Evolutionary conservation across 75 land plant species (phyloP), one percentile per base, ranked within the genome.

Genomic region (Larix kaempferi): DNA sequence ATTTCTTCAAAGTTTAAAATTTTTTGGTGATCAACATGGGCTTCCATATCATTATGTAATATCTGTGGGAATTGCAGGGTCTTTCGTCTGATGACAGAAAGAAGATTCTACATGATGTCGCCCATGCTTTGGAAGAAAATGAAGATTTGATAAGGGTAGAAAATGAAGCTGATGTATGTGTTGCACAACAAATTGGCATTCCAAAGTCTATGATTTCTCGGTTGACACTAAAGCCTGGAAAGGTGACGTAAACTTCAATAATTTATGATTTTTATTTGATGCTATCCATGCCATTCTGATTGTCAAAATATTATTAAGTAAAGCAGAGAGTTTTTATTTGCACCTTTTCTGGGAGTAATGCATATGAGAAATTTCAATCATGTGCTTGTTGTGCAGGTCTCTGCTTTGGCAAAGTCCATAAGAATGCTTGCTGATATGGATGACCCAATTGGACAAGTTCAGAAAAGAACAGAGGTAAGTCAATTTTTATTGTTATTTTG

Each of bases 341-440:
- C 54, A n/a, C 23, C 21, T n/a, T 5, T 19, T 41, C 21, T 4
- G 17, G 17, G 71, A 35, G 33, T 37, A 66, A 66, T 14, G 35
- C 2, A 14, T 76, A 39, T 41, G 13, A 19, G 54, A 19, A 7
- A 8, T 21, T 39, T 44, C 41, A 41, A 41, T 69, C 6, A 69
- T 35, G 25, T 35, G 13, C 4, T 69, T 69, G 22, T 62, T 71
- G 55, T 52, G 16, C 84, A 96, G 99, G 82, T 98, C 11, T 57
- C 88, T 63, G 59, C 76, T 55, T 88, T 98, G 33, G 92, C 99
- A 39, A 95, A 87, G 29, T 91, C 99, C 17, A 81, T 98, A 65
- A 86, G 95, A 57, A 75, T 72, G 25, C 90, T 98, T 72, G 99
- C 99, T 74, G 84, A 91, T 59, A 98, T 98, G 98, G 92, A 90